A percentile compares a stretch with the other conserved stretches of the same genome.
These are phyloP conservation scores for Cercospora citrullina DNA, from an alignment of 2,329 filamentous ascomycete species.

Conservation along the genomic window DNA sequence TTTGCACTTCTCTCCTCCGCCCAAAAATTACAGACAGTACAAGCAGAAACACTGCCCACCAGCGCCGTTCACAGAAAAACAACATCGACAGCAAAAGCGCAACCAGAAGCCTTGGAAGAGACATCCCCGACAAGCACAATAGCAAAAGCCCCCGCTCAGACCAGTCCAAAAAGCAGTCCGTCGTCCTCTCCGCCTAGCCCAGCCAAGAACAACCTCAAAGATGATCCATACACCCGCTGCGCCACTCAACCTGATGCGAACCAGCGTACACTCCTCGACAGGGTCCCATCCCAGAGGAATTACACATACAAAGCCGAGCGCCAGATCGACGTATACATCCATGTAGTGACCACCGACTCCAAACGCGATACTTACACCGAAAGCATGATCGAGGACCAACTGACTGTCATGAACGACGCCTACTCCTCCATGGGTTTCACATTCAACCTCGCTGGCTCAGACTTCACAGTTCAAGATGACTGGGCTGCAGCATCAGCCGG, in stretches of 20 bases:
- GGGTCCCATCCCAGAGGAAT: constrained; percentile 6
- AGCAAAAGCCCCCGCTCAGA: background rate
- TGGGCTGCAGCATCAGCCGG: constrained; percentile 53
- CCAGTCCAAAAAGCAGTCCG: background rate
- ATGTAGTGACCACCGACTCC: constrained; percentile 42
- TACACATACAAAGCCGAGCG: constrained; percentile 9
- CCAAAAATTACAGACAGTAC: background rate
- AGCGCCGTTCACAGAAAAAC: background rate
- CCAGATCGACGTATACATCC: constrained; percentile 39
- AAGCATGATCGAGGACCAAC: constrained; percentile 10
- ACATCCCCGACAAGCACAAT: background rate
- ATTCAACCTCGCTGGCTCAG: constrained; percentile 50
- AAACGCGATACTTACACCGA: constrained; percentile 40
- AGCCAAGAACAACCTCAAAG: background rate
- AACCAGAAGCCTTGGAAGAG: background rate
- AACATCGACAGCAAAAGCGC: background rate
- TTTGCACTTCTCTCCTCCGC: constrained; percentile 1
- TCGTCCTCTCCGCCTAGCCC: background rate
- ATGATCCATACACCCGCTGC: constrained; percentile 8
- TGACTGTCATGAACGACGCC: constrained; percentile 25
- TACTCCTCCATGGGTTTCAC: constrained; percentile 45
- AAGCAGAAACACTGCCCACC: background rate
- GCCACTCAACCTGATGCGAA: constrained; percentile 4
- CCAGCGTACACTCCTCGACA: constrained; percentile 8
- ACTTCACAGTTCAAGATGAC: constrained; percentile 51